Base-by-base conservation (phyloP, 306 rosid genomes). In the Dicorynia guianensis region DNA sequence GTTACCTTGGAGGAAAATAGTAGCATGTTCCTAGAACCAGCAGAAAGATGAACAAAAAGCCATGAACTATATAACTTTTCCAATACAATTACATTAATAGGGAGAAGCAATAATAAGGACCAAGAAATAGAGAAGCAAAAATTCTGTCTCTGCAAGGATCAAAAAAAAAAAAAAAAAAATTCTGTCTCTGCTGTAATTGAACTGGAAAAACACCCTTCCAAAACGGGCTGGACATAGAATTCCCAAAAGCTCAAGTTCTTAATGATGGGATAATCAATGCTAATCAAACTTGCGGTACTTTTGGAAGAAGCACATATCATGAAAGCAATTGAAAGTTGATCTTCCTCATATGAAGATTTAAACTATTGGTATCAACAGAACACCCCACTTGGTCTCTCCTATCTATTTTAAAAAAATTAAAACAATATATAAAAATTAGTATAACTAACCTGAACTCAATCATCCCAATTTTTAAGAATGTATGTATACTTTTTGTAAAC, bases 101-200 rank as follows among this genome's bases (percentile, higher is more conserved):
- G 71, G 25, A 74, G 76, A 57, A 75, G 78, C 62, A 53, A 77
- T 60, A 62, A 63, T 40, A 75, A 69, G 57, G 53, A 72, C 52
- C 19, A 15, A 46, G n/a, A 13, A 58, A 54, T 10, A 12, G 17
- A 19, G 18, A 11, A 19, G 61, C 40, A 33, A 35, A 34, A 57
- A 42, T 25, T 47, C 57, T 12, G 38, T 43, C 65, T 65, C 55
- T 18, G 59, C 25, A n/a, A n/a, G n/a, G n/a, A n/a, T n/a, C n/a
- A n/a, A n/a, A 43, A 43, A 67, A 14, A 12, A 34, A 19, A 30
- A 11, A 19, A 54, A 39, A 33, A 35, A 34, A 56, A 42, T 25
- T 47, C 56, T 11, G 38, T 43, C 65, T 65, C 55, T 18, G 59
- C 25, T 11, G 33, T 30, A 63, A 69, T 39, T 69, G 52, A 61